Evolutionary conservation across 345 rosid genomes (phyloP).

Genomic region (Noccaea bulbosa): DNA sequence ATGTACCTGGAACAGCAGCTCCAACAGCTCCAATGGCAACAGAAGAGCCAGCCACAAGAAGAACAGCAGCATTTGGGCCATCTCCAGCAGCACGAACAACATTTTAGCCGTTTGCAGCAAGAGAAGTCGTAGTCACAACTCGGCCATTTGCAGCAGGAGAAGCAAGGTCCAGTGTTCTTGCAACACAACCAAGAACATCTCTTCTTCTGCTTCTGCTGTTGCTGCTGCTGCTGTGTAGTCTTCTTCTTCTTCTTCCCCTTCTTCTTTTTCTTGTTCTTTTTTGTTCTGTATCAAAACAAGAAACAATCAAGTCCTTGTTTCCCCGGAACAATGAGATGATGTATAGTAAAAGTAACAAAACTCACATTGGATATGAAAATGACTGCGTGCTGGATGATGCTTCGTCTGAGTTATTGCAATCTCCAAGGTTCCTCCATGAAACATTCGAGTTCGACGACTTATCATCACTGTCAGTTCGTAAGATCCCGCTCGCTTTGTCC

Average conservation of each 20-base stretch:
- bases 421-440: slow-evolving; percentile 41
- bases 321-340: not conserved
- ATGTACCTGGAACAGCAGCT: slow-evolving; percentile 39
- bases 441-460: slow-evolving; percentile 28
- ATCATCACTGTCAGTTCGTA: slow-evolving; percentile 30
- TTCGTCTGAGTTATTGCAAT: slow-evolving; percentile 39
- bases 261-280: slow-evolving; percentile 30
- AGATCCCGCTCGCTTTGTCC: slow-evolving; percentile 19
- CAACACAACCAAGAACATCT: slow-evolving; percentile 43
- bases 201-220: slow-evolving; percentile 39
- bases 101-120: slow-evolving; percentile 41
- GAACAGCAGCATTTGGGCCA: slow-evolving; percentile 24
- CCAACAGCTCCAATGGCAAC: slow-evolving; percentile 34
- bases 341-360: slow-evolving; percentile 22
- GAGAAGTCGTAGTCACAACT: slow-evolving; percentile 21
- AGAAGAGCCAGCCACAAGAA: slow-evolving; percentile 38
- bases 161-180: slow-evolving; percentile 30
- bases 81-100: slow-evolving; percentile 29
- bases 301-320: slow-evolving; percentile 11
- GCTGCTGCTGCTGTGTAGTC: slow-evolving; percentile 16
- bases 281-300: slow-evolving; percentile 29
- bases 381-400: slow-evolving; percentile 30
- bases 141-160: slow-evolving; percentile 41
- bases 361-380: slow-evolving; percentile 40
- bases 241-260: slow-evolving; percentile 36